Conservation (phyloP, 352 stramenopile species). For the Blastocystis sp. region DNA sequence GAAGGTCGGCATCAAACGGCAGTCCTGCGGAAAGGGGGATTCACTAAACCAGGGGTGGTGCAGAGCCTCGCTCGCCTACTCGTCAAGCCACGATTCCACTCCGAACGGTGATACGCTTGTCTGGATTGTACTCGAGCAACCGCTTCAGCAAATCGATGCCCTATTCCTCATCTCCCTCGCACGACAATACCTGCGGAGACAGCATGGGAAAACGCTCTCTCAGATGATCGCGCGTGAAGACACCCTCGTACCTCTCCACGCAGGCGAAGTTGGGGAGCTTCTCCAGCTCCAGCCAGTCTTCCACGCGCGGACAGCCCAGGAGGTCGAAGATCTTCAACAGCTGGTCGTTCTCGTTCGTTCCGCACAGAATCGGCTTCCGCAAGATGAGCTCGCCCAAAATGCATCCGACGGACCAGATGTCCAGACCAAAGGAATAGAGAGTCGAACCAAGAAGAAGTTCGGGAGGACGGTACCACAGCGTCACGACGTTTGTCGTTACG, state of each 20-base stretch:
- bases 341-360: conserved; percentile 71
- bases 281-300: conserved; percentile 51
- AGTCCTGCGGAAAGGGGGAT: conserved; percentile 69
- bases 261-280: conserved; percentile 9
- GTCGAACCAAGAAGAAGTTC: conserved; percentile 51
- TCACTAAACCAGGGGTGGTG: conserved; percentile 71
- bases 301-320: conserved; percentile 38
- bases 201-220: conserved; percentile 41
- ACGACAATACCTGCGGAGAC: background rate
- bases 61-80: conserved; percentile 19
- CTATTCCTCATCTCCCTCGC: background rate
- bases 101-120: conserved; percentile 64
- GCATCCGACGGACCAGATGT: conserved; percentile 72
- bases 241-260: conserved; percentile 38
- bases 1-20: conserved; percentile 66
- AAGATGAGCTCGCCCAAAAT: conserved; percentile 67
- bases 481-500: conserved; percentile 66
- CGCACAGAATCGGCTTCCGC: conserved; percentile 53
- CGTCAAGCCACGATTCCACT: background rate
- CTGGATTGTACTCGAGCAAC: conserved; percentile 65
- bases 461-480: conserved; percentile 69
- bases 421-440: conserved; percentile 56
- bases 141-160: conserved; percentile 70
- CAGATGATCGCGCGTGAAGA: conserved; percentile 11
- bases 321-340: conserved; percentile 72